A percentile compares a stretch with the other conserved stretches of the same genome.
phyloP scores from a whole-genome alignment of 768 basidiomycete species.

The Mycena rebaudengoi region DNA sequence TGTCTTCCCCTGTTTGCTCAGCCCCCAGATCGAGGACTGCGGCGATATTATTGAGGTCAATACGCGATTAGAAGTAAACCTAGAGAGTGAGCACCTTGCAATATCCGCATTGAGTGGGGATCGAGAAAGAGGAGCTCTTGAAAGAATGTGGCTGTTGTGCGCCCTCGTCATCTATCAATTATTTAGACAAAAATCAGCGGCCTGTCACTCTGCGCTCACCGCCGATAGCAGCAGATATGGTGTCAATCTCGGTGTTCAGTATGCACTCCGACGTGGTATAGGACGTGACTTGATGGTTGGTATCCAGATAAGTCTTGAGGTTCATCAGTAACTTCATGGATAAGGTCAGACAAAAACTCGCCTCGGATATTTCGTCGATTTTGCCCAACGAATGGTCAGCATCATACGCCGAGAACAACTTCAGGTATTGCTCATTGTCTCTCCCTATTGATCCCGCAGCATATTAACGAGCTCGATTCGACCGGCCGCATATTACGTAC shows the following conservation, averaged over 20 bases:
- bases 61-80: neutral
- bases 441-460: constrained; percentile 50
- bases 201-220: constrained; percentile 49
- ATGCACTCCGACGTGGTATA: constrained; percentile 64
- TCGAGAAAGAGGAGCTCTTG: constrained; percentile 87
- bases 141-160: constrained; percentile 76
- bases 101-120: constrained; percentile 83
- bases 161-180: constrained; percentile 73
- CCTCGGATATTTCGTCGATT: constrained; percentile 66
- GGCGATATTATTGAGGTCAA: constrained; percentile 16
- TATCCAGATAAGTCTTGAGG: constrained; percentile 68
- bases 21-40: constrained; percentile 86
- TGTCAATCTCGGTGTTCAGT: constrained; percentile 70
- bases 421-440: constrained; percentile 61
- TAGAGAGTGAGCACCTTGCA: constrained; percentile 64
- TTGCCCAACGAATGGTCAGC: constrained; percentile 61
- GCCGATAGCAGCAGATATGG: constrained; percentile 67
- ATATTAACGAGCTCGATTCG: neutral
- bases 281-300: constrained; percentile 64
- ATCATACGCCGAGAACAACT: constrained; percentile 55
- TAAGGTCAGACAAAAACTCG: constrained; percentile 39
- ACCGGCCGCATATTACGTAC: constrained; percentile 47
- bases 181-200: constrained; percentile 2
- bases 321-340: constrained; percentile 30
- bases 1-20: constrained; percentile 88